These are phyloP conservation scores for Marchantia paleacea DNA, from an alignment of 225 moss, liverwort and hornwort genomes.

Conservation along the genomic window DNA sequence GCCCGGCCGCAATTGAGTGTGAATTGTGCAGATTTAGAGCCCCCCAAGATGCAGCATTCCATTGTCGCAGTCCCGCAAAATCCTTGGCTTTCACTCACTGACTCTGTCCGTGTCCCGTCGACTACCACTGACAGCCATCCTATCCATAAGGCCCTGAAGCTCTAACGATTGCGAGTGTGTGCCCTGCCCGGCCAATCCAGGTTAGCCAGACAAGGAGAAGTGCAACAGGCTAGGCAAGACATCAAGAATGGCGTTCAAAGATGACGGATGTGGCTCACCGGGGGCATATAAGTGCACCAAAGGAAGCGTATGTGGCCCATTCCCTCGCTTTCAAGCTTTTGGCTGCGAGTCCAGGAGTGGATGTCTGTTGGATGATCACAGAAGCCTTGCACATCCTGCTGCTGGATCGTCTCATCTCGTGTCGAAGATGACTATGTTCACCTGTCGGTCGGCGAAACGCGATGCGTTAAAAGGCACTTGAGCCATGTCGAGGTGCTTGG, in stretches of 20 bases:
- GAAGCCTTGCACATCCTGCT: not conserved
- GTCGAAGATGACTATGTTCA: not conserved
- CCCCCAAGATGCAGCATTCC: slow-evolving; percentile 1
- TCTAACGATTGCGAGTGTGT: not conserved
- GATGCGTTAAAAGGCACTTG: not conserved
- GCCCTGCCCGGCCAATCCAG: not conserved
- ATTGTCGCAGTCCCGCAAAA: not conserved
- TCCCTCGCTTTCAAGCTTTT: not conserved
- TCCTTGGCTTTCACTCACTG: not conserved
- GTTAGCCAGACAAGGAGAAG: not conserved
- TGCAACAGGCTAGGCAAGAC: not conserved
- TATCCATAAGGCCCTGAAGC: no score
- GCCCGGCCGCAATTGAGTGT: not conserved
- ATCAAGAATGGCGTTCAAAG: slow-evolving; percentile 29
- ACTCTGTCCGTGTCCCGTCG: not conserved
- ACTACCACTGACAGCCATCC: not conserved
- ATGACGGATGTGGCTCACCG: slow-evolving; percentile 7
- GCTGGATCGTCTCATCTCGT: not conserved
- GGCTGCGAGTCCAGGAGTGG: not conserved
- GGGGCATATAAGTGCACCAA: slow-evolving; percentile 31
- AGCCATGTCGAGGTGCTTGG: not conserved
- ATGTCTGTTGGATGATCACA: not conserved
- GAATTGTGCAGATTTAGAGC: not conserved
- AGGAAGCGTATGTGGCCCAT: slow-evolving; percentile 35
- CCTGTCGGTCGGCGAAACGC: not conserved